These are phyloP conservation scores for Acacia confusa DNA, from an alignment of 306 rosid genomes.

Conservation along the genomic window DNA sequence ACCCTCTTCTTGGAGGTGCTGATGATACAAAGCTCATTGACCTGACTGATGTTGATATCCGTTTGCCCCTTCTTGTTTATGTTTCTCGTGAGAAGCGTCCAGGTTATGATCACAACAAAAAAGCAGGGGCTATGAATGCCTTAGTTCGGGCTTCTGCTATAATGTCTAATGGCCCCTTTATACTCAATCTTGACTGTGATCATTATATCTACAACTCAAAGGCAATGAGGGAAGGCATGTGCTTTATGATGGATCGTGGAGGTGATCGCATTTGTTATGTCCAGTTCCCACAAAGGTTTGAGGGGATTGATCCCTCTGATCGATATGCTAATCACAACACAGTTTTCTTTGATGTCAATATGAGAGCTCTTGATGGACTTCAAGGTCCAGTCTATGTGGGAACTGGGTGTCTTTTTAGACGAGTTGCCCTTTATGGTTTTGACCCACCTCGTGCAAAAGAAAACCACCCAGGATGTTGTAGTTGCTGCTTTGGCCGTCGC, in stretches of 20 bases:
- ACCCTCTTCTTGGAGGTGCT: conserved; percentile 69
- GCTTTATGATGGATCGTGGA: conserved; percentile 99
- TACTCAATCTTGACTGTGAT: conserved; percentile 92
- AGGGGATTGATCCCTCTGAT: conserved; percentile 96
- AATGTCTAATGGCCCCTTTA: conserved; percentile 94
- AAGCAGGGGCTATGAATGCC: conserved; percentile 97
- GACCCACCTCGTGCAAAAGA: conserved; percentile 95
- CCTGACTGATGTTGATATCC: conserved; percentile 73
- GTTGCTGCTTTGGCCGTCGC: conserved; percentile 66
- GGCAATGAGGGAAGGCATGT: conserved; percentile 98
- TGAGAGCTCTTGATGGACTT: conserved; percentile 98
- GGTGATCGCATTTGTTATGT: conserved; percentile 94
- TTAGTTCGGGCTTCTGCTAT: conserved; percentile 90
- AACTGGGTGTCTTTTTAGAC: conserved; percentile 92
- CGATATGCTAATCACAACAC: conserved; percentile 97
- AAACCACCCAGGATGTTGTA: conserved; percentile 57
- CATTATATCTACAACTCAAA: conserved; percentile 88
- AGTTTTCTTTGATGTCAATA: conserved; percentile 93
- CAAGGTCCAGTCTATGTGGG: conserved; percentile 98
- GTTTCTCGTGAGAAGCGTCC: conserved; percentile 97
- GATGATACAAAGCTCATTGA: conserved; percentile 73
- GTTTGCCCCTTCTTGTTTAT: conserved; percentile 92
- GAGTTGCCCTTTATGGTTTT: conserved; percentile 88
- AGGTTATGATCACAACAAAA: conserved; percentile 95
- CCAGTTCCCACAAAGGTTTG: conserved; percentile 97